phyloP scores from a whole-genome alignment of 805 yeast genomes.

The Spathaspora gorwiae region DNA sequence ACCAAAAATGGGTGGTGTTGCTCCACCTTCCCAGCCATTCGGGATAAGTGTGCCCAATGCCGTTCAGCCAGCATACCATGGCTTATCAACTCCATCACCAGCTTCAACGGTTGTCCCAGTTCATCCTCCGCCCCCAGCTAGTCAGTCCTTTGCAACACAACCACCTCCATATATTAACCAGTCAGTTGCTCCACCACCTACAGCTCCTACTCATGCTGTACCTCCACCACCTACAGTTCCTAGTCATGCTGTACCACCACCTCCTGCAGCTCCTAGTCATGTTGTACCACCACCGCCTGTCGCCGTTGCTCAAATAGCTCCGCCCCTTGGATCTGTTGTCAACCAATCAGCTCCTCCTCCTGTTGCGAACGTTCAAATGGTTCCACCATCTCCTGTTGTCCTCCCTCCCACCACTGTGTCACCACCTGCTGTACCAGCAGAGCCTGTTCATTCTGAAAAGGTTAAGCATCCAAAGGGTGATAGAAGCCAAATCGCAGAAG shows the following conservation, averaged over 20 bases:
- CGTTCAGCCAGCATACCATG: constrained; percentile 2
- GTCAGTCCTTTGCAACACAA: constrained; percentile 9
- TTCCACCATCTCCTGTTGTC: constrained; percentile 21
- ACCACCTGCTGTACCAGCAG: constrained; percentile 17
- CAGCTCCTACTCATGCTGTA: constrained; percentile 7
- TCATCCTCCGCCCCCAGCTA: constrained; percentile 5
- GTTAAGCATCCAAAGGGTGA: constrained; percentile 56
- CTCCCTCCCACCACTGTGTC: constrained; percentile 30
- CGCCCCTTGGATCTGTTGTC: constrained; percentile 21
- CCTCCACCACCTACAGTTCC: constrained; percentile 16
- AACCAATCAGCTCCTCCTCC: constrained; percentile 8
- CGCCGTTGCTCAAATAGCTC: constrained; percentile 8
- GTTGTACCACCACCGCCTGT: constrained; percentile 11
- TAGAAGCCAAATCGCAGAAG: constrained; percentile 60
- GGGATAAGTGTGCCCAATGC: constrained; percentile 1
- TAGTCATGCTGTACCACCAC: constrained; percentile 5
- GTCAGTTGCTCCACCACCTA: constrained; percentile 4
- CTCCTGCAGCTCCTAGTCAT: constrained; percentile 2
- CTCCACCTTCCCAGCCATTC: constrained; percentile 21
- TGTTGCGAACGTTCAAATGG: constrained; percentile 15
- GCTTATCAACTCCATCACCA: constrained; percentile 14
- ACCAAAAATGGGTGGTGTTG: constrained; percentile 15
- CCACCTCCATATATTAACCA: too few relatives aligned
- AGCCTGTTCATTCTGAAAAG: constrained; percentile 17
- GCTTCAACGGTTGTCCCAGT: too few relatives aligned